Evolutionary conservation across 106 monocot genomes (phyloP), one percentile per base, ranked within the genome.

Genomic region (Chionographis japonica): DNA sequence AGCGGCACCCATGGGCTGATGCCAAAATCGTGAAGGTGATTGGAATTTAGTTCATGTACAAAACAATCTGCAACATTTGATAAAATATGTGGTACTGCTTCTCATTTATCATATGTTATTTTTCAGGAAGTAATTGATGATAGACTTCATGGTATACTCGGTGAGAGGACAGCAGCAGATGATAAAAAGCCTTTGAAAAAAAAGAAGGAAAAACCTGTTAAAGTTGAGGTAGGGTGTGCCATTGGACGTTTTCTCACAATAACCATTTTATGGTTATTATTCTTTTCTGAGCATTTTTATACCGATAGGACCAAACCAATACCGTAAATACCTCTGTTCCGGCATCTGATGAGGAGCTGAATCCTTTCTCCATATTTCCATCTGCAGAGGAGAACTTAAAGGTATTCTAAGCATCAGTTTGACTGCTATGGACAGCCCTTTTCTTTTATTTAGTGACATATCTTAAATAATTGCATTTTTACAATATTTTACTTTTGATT

Each of bases 281-380:
- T 27, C 43, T 73, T 56, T 13, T 67, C 40, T 51, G 19, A 27
- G 40, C 50, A 52, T 72, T 37, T 46, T 41, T 49, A 3, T 64
- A 17, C 37, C 40, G 16, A 19, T 74, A 83, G 85, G 86, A 89
- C 56, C 55, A 85, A 75, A 55, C 46, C 12, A 66, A n/a, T 52
- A 57, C 71, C 10, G 18, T 57, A 17, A 56, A 53, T 20, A 50
- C 71, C 71, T 6, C 72, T 60, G 40, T 71, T 17, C 40, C 58
- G 18, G 78, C 79, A 8, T 15, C 77, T 65, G 92, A 85, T 17
- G 98, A 85, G 77, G 98, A 98, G 73, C 40, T 78, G 8, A 93
- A 98, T 72, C 98, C 98, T 54, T 98, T 70, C 49, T 87, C 79
- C 6, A 98, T 98, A 83, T 98, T 98, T 74, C 98, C 93, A 52